These are phyloP conservation scores for Penicillium sp. DNA, from an alignment of 2,329 filamentous ascomycete genomes.

Conservation along the genomic window DNA sequence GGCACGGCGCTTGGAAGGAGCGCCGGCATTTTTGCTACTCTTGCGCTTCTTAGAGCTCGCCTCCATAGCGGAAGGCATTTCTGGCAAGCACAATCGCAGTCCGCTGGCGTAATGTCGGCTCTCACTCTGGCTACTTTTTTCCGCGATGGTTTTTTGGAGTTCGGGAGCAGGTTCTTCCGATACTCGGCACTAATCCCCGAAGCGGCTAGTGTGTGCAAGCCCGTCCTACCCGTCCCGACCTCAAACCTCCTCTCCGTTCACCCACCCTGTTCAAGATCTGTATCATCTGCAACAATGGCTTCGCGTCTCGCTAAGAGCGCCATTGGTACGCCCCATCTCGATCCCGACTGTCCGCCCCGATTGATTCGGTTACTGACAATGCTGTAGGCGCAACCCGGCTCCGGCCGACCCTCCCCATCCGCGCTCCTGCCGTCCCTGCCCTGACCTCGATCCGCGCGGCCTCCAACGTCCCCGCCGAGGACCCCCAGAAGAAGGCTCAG, in stretches of 20 bases:
- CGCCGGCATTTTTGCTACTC: slow-evolving; percentile 33
- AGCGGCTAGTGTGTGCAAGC: slow-evolving; percentile 37
- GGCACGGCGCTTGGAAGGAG: slow-evolving; percentile 45
- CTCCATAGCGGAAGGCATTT: slow-evolving; percentile 31
- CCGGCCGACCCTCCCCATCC: slow-evolving; percentile 74
- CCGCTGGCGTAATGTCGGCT: slow-evolving; percentile 17
- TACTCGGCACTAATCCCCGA: slow-evolving; percentile 23
- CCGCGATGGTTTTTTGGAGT: slow-evolving; percentile 30
- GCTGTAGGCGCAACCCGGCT: slow-evolving; percentile 79
- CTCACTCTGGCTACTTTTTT: slow-evolving; percentile 20
- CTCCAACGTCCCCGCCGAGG: slow-evolving; percentile 76
- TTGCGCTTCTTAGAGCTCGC: slow-evolving; percentile 42
- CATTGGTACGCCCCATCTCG: slow-evolving; percentile 68
- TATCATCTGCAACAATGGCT: slow-evolving; percentile 77
- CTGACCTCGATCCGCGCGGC: slow-evolving; percentile 65
- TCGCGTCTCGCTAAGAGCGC: slow-evolving; percentile 95
- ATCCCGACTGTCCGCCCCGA: slow-evolving; percentile 14
- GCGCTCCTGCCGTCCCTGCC: slow-evolving; percentile 71
- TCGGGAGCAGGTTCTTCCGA: slow-evolving; percentile 38
- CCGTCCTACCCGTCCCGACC: slow-evolving; percentile 41
- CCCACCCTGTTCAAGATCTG: slow-evolving; percentile 50
- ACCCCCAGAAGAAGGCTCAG: slow-evolving; percentile 95
- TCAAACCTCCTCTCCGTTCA: slow-evolving; percentile 43
- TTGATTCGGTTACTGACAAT: slow-evolving; percentile 27
- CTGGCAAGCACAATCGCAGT: slow-evolving; percentile 2